Evolutionary conservation across 441 rosid genomes (phyloP).

Genomic region (Erodium moschatum): DNA sequence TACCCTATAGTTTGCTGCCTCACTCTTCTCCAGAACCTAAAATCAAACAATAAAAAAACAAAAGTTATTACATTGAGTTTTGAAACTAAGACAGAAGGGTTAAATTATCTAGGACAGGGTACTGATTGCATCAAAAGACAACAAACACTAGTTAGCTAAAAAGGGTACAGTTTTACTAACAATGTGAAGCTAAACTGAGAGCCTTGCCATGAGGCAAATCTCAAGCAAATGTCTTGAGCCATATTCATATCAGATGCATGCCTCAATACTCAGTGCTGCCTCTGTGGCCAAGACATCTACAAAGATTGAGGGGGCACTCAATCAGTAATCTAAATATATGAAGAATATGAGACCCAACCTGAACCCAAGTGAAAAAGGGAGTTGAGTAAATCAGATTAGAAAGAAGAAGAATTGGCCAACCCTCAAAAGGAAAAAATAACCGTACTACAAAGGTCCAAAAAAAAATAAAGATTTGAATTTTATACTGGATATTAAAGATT

Average conservation of each 20-base stretch:
- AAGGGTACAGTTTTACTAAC: conserved; percentile 3
- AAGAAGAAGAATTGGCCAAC: background rate
- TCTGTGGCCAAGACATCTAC: conserved; percentile 16
- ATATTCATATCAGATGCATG: conserved; percentile 14
- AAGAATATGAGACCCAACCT: background rate
- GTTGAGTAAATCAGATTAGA: background rate
- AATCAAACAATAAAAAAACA: conserved; percentile 16
- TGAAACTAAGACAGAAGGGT: background rate
- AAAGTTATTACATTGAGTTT: background rate
- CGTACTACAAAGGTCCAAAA: background rate
- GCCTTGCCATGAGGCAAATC: conserved; percentile 14
- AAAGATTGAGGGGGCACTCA: conserved; percentile 13
- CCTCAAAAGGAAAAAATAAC: background rate
- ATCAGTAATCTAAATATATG: conserved; percentile 12
- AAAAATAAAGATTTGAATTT: background rate
- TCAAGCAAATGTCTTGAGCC: conserved; percentile 14
- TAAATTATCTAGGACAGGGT: background rate
- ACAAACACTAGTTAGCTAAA: background rate
- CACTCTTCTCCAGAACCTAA: conserved; percentile 67
- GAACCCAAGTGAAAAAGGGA: background rate
- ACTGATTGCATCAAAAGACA: background rate
- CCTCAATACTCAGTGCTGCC: conserved; percentile 17
- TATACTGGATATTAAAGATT: background rate
- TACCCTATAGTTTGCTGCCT: conserved; percentile 33
- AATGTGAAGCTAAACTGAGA: conserved; percentile 1